Percentiles rank a stretch among this genome's conserved stretches.
These are phyloP conservation scores for Monilinia fructicola DNA, from an alignment of 2,329 filamentous ascomycete species.

Conservation along the genomic window DNA sequence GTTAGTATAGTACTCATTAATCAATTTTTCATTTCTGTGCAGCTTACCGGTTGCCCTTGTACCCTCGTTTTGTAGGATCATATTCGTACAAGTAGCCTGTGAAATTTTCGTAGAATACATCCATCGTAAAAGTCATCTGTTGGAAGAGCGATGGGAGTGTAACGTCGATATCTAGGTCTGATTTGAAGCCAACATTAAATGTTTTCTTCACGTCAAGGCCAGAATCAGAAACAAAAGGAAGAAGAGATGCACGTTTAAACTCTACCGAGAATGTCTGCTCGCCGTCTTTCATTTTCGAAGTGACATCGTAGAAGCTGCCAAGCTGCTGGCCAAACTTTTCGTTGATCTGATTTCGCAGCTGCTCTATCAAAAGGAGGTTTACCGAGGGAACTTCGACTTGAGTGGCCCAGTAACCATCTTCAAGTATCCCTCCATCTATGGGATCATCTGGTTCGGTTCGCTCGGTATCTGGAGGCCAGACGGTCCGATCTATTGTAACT, in stretches of 20 bases:
- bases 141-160: background rate
- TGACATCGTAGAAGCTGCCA: background rate
- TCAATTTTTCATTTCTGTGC: background rate
- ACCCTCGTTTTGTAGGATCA: conserved; percentile 9
- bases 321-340: conserved; percentile 2
- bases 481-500: background rate
- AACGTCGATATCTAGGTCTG: conserved; percentile 2
- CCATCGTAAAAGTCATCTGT: background rate
- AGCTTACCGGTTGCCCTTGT: background rate
- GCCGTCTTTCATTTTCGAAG: background rate
- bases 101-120: background rate
- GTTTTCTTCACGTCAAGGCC: conserved; percentile 7
- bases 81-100: conserved; percentile 2
- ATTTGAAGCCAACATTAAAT: background rate
- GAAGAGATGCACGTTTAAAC: conserved; percentile 1
- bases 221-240: conserved; percentile 3
- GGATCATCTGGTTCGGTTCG: background rate
- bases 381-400: background rate
- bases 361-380: background rate
- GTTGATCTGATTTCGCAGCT: conserved; percentile 4
- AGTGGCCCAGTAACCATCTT: background rate
- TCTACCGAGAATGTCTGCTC: background rate
- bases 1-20: background rate
- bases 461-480: background rate
- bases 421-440: background rate